Base-by-base conservation (phyloP, 768 basidiomycete genomes). In the Rhodotorula graminis region DNA sequence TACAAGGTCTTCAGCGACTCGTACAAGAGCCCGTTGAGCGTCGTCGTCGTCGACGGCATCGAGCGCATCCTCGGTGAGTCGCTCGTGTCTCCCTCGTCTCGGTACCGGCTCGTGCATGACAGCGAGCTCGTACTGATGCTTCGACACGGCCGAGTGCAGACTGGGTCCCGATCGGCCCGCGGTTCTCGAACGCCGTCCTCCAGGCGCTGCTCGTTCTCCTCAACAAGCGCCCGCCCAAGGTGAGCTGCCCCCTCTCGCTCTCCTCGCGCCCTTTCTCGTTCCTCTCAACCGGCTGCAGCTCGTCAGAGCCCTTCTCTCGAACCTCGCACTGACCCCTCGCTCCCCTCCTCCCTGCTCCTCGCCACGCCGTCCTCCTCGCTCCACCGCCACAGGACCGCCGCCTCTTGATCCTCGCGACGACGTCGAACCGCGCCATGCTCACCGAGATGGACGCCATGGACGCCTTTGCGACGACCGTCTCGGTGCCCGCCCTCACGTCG, bases 1-100 rank as follows among this genome's bases (percentile, higher is more conserved):
- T 90, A 87, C 80, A 98, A 94, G 82, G 86, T 93, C 47, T 99
- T 99, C 81, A 84, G 85, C 61, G 96, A 99, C 82, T 93, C 91
- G 74, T 94, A 97, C 82, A 99, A 98, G 86, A 93, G 92, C 84
- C 94, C 95, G 14, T 80, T 94, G 71, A 97, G 95, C 78, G 92
- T 98, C 6, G 88, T 99, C 65, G 92, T 99, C 16, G 89, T 99
- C 21, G 96, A 99, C 79, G 93, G 88, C 76, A 85, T 99, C 70
- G 96, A 99, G 81, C 87, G 95, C 49, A 82, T 99, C 67, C 84
- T 99, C 62, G 94, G 93, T 93, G 58, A 71, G 88, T 37, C 40
- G 37, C 37, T 9, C 37, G 4, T 9, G 37, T n/a, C 21, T 3
- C 6, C 33, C 18, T 37, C 37, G 19, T 2, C 29, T 7, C 16